These are phyloP conservation scores for Citrus trifoliata DNA, from an alignment of 345 rosid species.

Conservation along the genomic window DNA sequence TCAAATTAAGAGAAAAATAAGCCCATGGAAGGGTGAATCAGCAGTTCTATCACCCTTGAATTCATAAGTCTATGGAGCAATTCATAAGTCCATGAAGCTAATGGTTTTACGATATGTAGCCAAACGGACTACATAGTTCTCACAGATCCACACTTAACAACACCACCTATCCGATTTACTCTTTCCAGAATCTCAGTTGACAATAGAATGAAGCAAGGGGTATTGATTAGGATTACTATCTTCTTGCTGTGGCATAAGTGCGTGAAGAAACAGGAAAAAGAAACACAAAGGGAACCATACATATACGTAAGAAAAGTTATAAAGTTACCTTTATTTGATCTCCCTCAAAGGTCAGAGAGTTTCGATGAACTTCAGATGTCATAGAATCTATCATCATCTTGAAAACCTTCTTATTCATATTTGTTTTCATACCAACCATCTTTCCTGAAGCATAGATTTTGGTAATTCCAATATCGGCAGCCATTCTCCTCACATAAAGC, in stretches of 20 bases:
- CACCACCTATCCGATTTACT: not conserved
- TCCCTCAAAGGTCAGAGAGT: constrained; percentile 59
- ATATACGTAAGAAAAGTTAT: not conserved
- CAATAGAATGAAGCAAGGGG: not conserved
- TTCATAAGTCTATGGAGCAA: not conserved
- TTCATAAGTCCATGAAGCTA: not conserved
- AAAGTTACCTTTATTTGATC: constrained; percentile 71
- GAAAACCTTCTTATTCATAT: constrained; percentile 76
- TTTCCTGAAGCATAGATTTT: constrained; percentile 78
- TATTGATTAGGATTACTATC: not conserved
- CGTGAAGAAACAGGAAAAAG: not conserved
- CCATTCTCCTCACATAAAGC: constrained; percentile 92
- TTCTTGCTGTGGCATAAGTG: not conserved
- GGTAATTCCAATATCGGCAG: constrained; percentile 87
- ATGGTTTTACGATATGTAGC: not conserved
- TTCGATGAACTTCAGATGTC: constrained; percentile 61
- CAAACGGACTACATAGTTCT: not conserved
- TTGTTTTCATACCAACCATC: constrained; percentile 84
- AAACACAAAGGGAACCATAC: not conserved
- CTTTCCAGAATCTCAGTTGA: not conserved
- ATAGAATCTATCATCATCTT: constrained; percentile 77
- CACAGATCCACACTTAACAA: not conserved
- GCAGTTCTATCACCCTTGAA: not conserved
- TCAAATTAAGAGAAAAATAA: not conserved
- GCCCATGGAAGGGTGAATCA: not conserved